These are phyloP conservation scores for Debaryomyces subglobosus DNA, from an alignment of 1,139 yeast genomes.

Conservation along the genomic window DNA sequence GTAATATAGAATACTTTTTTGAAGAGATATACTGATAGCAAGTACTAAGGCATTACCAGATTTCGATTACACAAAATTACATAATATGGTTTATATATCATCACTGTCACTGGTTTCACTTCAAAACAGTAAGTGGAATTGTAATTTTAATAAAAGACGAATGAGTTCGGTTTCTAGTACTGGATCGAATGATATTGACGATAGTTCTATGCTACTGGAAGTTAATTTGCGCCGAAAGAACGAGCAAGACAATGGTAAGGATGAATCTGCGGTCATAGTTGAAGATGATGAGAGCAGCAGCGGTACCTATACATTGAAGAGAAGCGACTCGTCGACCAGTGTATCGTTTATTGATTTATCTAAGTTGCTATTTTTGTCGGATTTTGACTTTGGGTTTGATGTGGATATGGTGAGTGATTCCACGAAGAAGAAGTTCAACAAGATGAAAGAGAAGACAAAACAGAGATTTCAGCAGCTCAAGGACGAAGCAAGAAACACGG, in stretches of 20 bases:
- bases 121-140: not conserved
- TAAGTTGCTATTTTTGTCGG: slow-evolving; percentile 40
- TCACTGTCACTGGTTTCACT: not conserved
- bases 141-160: not conserved
- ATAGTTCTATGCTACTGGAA: slow-evolving; percentile 6
- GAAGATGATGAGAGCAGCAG: slow-evolving; percentile 8
- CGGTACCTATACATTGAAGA: slow-evolving; percentile 4
- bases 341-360: slow-evolving; percentile 42
- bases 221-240: slow-evolving; percentile 8
- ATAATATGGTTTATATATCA: not conserved
- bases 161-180: slow-evolving; percentile 3
- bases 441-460: slow-evolving; percentile 41
- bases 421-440: slow-evolving; percentile 38
- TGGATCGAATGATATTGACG: slow-evolving; percentile 1
- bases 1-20: not conserved
- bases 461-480: slow-evolving; percentile 31
- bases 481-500: slow-evolving; percentile 13
- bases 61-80: slow-evolving; percentile 2
- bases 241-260: slow-evolving; percentile 3
- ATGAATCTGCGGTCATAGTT: not conserved
- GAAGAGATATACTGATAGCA: not conserved
- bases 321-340: slow-evolving; percentile 40
- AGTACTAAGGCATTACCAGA: not conserved
- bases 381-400: slow-evolving; percentile 49
- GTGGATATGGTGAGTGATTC: slow-evolving; percentile 40